Evolutionary conservation across 1,139 yeast genomes (phyloP).

Genomic region (Suhomyces panamericanus): DNA sequence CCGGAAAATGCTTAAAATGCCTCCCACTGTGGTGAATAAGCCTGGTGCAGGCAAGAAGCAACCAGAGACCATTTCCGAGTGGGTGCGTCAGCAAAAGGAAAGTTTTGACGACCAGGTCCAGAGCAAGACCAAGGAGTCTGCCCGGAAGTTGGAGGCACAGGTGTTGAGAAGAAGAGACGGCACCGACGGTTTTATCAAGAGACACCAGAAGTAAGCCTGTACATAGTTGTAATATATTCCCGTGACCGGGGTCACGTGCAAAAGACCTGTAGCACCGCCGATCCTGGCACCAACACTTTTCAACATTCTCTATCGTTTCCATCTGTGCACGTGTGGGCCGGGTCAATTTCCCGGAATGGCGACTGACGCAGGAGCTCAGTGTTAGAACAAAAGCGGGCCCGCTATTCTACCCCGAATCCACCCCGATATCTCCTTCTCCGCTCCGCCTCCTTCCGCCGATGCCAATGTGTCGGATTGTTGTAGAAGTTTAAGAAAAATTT

Average conservation of each 20-base stretch:
- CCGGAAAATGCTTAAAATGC: slow-evolving; percentile 61
- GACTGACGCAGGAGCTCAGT: too few relatives aligned
- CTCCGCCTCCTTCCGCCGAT: too few relatives aligned
- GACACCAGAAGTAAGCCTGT: slow-evolving; percentile 29
- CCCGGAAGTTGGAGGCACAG: slow-evolving; percentile 41
- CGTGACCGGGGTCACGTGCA: not conserved
- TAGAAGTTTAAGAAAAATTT: too few relatives aligned
- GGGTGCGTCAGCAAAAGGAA: slow-evolving; percentile 39
- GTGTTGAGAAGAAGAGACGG: slow-evolving; percentile 37
- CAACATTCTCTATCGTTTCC: too few relatives aligned
- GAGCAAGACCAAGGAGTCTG: slow-evolving; percentile 37
- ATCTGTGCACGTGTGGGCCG: too few relatives aligned
- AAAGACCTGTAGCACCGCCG: not conserved
- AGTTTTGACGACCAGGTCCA: slow-evolving; percentile 35
- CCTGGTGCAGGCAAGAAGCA: slow-evolving; percentile 27
- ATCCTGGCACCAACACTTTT: not conserved
- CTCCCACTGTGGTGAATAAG: slow-evolving; percentile 59
- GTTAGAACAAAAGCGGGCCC: too few relatives aligned
- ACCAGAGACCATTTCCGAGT: slow-evolving; percentile 38
- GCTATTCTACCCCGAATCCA: too few relatives aligned
- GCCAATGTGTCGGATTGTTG: too few relatives aligned
- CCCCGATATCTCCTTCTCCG: too few relatives aligned
- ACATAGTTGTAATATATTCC: slow-evolving; percentile 10
- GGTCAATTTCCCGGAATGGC: too few relatives aligned
- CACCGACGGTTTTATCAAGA: slow-evolving; percentile 41